A percentile compares a stretch with the other conserved stretches of the same genome.
phyloP scores from a whole-genome alignment of 2,329 filamentous ascomycete species.

The Scopulariopsis brevicaulis region DNA sequence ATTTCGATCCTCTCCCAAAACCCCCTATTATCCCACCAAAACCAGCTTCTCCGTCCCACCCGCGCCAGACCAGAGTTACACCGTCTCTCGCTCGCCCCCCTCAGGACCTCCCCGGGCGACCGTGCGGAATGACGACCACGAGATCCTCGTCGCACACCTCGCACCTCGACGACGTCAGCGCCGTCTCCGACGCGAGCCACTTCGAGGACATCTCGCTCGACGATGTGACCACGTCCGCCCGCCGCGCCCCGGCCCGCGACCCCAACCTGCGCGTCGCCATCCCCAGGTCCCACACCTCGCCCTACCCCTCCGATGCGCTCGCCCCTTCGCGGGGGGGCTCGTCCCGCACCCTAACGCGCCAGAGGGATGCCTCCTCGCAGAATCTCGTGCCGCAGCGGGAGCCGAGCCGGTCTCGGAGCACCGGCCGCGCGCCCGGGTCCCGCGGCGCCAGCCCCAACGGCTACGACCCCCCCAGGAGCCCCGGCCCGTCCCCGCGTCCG shows the following conservation, averaged over 20 bases:
- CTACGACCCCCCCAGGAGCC: constrained; percentile 6
- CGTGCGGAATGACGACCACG: constrained; percentile 56
- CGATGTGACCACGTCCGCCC: constrained; percentile 39
- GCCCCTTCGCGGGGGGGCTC: constrained; percentile 15
- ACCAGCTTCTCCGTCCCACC: neutral
- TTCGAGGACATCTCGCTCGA: constrained; percentile 92
- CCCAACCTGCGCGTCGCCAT: constrained; percentile 13
- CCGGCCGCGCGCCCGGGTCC: neutral
- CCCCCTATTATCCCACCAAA: neutral
- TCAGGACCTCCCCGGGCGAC: neutral
- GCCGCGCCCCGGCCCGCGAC: constrained; percentile 23
- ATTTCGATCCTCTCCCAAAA: neutral
- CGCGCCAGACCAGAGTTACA: neutral
- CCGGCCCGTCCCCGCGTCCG: constrained; percentile 9
- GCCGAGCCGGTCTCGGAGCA: constrained; percentile 12
- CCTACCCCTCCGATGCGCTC: constrained; percentile 15
- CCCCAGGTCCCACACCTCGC: constrained; percentile 5
- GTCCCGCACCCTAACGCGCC: constrained; percentile 23
- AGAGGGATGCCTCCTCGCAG: constrained; percentile 14
- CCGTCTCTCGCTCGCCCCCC: neutral
- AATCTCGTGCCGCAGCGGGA: constrained; percentile 14
- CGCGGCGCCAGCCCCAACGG: constrained; percentile 5
- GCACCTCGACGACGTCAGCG: constrained; percentile 58
- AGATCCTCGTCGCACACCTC: constrained; percentile 85
- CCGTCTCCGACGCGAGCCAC: constrained; percentile 63